A percentile compares a stretch with the other conserved stretches of the same genome.
phyloP scores from a whole-genome alignment of 148 eudicot genomes.

The Rhododendron molle region DNA sequence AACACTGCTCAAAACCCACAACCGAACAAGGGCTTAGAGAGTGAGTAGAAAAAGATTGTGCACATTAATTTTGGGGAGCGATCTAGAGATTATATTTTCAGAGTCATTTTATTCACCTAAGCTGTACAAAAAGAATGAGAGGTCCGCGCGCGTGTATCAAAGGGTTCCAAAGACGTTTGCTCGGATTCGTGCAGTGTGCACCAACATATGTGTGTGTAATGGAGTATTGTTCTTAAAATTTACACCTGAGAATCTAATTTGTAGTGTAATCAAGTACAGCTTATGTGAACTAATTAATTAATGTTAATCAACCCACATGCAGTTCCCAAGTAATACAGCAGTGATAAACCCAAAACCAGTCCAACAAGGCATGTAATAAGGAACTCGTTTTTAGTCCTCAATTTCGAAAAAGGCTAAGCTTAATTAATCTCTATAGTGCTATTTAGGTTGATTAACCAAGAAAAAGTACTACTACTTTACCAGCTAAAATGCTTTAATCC shows the following conservation, averaged over 20 bases:
- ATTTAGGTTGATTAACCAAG: not conserved
- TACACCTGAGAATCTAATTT: not conserved
- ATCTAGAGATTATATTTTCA: too few species aligned
- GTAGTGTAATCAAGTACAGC: not conserved
- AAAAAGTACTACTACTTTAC: not conserved
- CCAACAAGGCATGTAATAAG: too few species aligned
- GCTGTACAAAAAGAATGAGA: too few species aligned
- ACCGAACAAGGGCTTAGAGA: too few species aligned
- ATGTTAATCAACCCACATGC: not conserved
- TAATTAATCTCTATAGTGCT: not conserved
- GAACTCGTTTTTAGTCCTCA: not conserved
- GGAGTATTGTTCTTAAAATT: not conserved
- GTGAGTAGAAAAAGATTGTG: too few species aligned
- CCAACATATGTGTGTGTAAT: not conserved
- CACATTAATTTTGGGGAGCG: too few species aligned
- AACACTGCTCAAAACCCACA: too few species aligned
- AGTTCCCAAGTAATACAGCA: not conserved
- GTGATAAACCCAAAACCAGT: too few species aligned
- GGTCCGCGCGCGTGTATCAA: too few species aligned
- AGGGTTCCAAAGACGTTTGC: too few species aligned
- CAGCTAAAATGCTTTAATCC: not conserved
- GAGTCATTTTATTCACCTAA: too few species aligned
- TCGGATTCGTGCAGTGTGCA: too few species aligned
- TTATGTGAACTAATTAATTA: not conserved
- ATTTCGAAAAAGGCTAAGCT: not conserved